Evolutionary conservation across 371 early-diverging fungal genomes (phyloP), one percentile per base, ranked within the genome.

Genomic region (Globomyces sp.): DNA sequence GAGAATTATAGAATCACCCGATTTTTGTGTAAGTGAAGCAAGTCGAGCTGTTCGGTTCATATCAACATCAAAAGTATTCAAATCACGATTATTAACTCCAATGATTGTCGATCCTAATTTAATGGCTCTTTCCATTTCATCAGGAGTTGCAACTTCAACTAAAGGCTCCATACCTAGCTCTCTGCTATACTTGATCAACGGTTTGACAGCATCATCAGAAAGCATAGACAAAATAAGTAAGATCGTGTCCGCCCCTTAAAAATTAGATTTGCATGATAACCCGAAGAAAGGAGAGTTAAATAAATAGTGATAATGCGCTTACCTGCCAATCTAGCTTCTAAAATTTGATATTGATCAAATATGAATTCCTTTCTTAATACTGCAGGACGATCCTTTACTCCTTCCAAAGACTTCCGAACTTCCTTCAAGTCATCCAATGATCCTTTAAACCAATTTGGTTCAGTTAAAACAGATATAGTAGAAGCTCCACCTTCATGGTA

Each of bases 361-460:
- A 98, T 87, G 68, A 98, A 98, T 66, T 98, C 99, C 68, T 98
- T 98, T 66, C 96, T 87, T 58, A 98, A 83, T 0, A 98, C 85
- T 11, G 94, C 93, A 3, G 97, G 97, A 2, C 97, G 87, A 72
- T 90, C 81, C 10, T 90, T 86, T 24, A 85, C 51, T 34, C 74
- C 69, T 46, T 78, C 78, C 1, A 98, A 58, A 2, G 88, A 89
- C 43, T 75, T 78, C 10, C 95, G 88, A 11, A 89, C 94, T 49
- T 87, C 86, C 40, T 88, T 87, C 87, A 98, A 82, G 68, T 98
- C 97, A 62, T 89, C 87, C 41, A 97, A 70, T 10, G 85, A 79
- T 44, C 99, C 98, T 75, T 93, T 92, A 85, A 98, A 98, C 96
- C 96, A 98, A 55, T 85, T 92, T 46, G 95, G 94, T 78, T 98